Evolutionary conservation across 805 yeast genomes (phyloP).

Genomic region (Wickerhamomyces alni): DNA sequence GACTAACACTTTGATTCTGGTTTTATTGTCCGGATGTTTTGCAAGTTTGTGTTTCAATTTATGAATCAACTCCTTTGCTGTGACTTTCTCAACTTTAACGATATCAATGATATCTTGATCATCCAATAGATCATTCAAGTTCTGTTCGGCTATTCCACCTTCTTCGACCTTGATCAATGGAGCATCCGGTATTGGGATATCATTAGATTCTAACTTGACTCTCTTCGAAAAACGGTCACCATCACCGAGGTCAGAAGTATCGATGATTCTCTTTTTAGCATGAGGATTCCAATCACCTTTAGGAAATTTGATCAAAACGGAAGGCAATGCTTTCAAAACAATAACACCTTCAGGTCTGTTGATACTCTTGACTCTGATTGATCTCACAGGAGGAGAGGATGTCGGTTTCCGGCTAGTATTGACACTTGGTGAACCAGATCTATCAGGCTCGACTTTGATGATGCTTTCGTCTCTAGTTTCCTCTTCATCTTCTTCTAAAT

Average conservation of each 20-base stretch:
- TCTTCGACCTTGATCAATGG: conserved; percentile 5
- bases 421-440: conserved; percentile 18
- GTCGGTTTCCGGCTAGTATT: conserved; percentile 11
- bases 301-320: conserved; percentile 61
- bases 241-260: conserved; percentile 16
- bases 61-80: conserved; percentile 58
- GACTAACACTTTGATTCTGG: conserved; percentile 50
- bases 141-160: conserved; percentile 10
- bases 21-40: conserved; percentile 58
- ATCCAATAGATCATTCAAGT: conserved; percentile 40
- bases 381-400: conserved; percentile 21
- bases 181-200: not conserved
- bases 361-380: conserved; percentile 38
- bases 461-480: conserved; percentile 26
- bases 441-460: conserved; percentile 31
- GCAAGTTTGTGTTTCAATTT: conserved; percentile 57
- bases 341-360: conserved; percentile 48
- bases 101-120: conserved; percentile 66
- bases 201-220: conserved; percentile 29
- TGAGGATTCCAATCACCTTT: conserved; percentile 81
- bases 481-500: conserved; percentile 47
- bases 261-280: conserved; percentile 30
- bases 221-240: conserved; percentile 33
- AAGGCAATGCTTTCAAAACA: conserved; percentile 57
- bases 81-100: conserved; percentile 39